A percentile compares a stretch with the other conserved stretches of the same genome.
Evolutionary conservation across 2,329 filamentous ascomycete species (phyloP).

Genomic region (Stagonosporopsis chrysanthemi): DNA sequence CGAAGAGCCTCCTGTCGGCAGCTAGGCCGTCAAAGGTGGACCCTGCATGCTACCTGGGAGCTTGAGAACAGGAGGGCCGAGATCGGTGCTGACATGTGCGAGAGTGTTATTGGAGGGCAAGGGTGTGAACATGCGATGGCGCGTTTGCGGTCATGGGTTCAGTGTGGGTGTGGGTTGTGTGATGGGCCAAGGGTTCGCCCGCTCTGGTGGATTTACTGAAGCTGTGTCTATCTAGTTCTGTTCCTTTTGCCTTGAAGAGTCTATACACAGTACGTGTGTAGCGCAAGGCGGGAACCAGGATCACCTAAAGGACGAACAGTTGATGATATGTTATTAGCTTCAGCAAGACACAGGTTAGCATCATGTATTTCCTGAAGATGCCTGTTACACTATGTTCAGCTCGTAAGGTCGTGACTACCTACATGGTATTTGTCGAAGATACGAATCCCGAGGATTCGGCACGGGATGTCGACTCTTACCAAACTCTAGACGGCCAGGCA

Average conservation of each 20-base stretch:
- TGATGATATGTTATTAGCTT: too few species aligned
- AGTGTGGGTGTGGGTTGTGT: too few species aligned
- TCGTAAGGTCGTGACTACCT: neutral
- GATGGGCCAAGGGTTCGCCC: neutral
- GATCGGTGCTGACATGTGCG: neutral
- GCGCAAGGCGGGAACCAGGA: neutral
- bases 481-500: too few species aligned
- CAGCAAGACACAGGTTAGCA: neutral
- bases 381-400: too few species aligned
- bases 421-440: neutral
- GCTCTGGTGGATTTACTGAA: neutral
- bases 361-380: neutral
- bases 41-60: neutral
- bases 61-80: neutral
- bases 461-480: too few species aligned
- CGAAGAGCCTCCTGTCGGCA: slow-evolving; percentile 2
- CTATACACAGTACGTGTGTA: neutral
- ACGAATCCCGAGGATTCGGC: too few species aligned
- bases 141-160: neutral
- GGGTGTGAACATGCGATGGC: neutral
- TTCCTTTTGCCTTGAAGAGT: neutral
- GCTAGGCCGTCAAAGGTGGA: neutral
- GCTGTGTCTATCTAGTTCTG: neutral
- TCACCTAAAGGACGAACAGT: neutral
- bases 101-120: neutral